Percentiles rank a stretch among this genome's conserved stretches.
Evolutionary conservation across 1,139 yeast species (phyloP).

Genomic region (Protomyces macrosporus): DNA sequence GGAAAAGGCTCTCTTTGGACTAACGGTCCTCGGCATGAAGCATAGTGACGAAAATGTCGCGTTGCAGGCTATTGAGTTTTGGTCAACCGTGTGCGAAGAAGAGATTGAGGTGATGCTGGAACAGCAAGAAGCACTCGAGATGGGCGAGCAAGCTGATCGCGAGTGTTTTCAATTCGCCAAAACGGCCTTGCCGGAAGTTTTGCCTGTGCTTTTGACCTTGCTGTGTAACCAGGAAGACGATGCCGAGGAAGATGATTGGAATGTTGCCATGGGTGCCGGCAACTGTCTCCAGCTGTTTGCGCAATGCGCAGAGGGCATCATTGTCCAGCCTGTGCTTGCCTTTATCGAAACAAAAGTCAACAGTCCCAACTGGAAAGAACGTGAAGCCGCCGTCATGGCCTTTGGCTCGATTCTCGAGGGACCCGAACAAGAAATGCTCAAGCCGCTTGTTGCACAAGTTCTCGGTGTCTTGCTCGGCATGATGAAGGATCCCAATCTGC

Average conservation of each 20-base stretch:
- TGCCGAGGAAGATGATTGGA: constrained; percentile 86
- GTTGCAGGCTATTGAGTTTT: constrained; percentile 97
- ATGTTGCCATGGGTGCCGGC: constrained; percentile 97
- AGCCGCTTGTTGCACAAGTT: constrained; percentile 69
- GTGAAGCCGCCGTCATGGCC: constrained; percentile 99
- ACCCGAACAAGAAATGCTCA: constrained; percentile 71
- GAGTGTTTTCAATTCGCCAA: constrained; percentile 65
- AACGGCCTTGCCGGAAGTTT: constrained; percentile 73
- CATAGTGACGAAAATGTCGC: constrained; percentile 80
- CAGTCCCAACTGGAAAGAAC: constrained; percentile 66
- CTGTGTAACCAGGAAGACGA: constrained; percentile 86
- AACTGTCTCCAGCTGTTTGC: constrained; percentile 93
- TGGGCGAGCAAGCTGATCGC: constrained; percentile 34
- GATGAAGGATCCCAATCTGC: constrained; percentile 68
- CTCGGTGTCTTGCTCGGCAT: constrained; percentile 67
- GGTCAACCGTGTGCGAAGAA: constrained; percentile 97
- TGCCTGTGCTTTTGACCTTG: constrained; percentile 75
- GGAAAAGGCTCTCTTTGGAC: constrained; percentile 92
- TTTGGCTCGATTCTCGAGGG: constrained; percentile 96
- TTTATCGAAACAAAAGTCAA: constrained; percentile 74
- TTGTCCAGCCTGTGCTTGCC: constrained; percentile 74
- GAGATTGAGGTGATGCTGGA: constrained; percentile 75
- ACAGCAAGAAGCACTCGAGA: constrained; percentile 48
- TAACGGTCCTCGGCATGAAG: constrained; percentile 90
- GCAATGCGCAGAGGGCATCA: constrained; percentile 77